phyloP scores from a whole-genome alignment of 2,329 filamentous ascomycete genomes.

The Arthrobotrys megalospora region DNA sequence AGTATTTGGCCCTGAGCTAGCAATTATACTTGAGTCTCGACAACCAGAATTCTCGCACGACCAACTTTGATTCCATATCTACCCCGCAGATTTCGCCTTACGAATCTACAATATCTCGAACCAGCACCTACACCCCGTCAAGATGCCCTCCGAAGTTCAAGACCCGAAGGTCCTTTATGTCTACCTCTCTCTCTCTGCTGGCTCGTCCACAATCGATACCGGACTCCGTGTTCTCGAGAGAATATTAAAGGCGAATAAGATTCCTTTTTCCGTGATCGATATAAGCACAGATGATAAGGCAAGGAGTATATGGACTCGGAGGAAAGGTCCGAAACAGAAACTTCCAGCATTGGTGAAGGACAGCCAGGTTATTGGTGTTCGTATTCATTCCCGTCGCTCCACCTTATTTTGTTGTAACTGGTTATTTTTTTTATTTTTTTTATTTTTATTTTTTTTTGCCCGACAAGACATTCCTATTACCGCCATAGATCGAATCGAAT shows the following conservation, averaged over 20 bases:
- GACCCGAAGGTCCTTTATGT: constrained; percentile 85
- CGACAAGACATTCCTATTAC: not conserved
- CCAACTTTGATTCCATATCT: constrained; percentile 16
- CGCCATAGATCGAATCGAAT: not conserved
- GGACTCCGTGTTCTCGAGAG: constrained; percentile 96
- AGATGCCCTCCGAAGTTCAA: constrained; percentile 39
- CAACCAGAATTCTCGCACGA: constrained; percentile 13
- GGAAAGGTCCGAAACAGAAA: constrained; percentile 84
- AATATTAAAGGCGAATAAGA: constrained; percentile 92
- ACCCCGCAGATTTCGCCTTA: constrained; percentile 22
- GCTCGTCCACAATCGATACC: constrained; percentile 95
- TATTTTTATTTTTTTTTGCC: not conserved
- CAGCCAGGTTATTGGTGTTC: constrained; percentile 85
- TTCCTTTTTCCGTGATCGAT: constrained; percentile 93
- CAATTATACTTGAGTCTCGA: not conserved
- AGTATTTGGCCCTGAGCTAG: not conserved
- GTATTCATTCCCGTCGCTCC: constrained; percentile 67
- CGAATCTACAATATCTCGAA: not conserved
- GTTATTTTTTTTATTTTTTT: not conserved
- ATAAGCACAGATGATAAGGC: constrained; percentile 91
- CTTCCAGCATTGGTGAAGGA: constrained; percentile 90
- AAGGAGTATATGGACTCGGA: constrained; percentile 87
- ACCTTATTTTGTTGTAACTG: too few relatives aligned
- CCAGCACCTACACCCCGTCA: not conserved
- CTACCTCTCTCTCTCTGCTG: constrained; percentile 95